phyloP scores from a whole-genome alignment of 208 protist species.

The Acanthamoeba lenticulata region DNA sequence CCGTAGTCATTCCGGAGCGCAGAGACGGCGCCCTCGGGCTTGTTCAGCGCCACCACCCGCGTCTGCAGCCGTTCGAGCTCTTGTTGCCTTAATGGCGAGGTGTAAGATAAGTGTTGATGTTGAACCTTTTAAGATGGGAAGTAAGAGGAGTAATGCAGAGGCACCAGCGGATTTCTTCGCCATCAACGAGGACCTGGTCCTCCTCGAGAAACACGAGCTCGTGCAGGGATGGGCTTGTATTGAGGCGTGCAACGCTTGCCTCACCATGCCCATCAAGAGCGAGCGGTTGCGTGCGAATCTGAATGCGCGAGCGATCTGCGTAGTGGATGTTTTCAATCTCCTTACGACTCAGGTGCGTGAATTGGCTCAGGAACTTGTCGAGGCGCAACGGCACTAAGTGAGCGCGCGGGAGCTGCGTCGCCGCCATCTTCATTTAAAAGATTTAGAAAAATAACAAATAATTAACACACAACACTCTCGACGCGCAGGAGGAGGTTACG shows the following conservation, averaged over 20 bases:
- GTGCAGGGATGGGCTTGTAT: not conserved
- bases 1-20: not conserved
- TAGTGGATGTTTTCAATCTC: not conserved
- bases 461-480: no score
- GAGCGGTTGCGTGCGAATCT: not conserved
- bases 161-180: not conserved
- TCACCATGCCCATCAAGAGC: no score
- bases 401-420: not conserved
- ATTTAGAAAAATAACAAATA: no score
- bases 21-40: not conserved
- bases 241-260: not conserved
- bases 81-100: not conserved
- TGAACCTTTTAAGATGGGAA: not conserved
- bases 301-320: not conserved
- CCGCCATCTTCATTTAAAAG: no score
- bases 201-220: conserved; percentile 4
- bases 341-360: not conserved
- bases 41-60: not conserved
- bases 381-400: not conserved
- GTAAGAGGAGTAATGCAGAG: not conserved
- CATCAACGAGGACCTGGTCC: not conserved
- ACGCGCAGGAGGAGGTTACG: no score
- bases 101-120: not conserved
- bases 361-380: not conserved
- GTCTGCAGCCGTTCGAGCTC: not conserved